Percentiles rank a stretch among this genome's conserved stretches.
phyloP scores from a whole-genome alignment of 345 rosid species.

The Sisymbrium irio region DNA sequence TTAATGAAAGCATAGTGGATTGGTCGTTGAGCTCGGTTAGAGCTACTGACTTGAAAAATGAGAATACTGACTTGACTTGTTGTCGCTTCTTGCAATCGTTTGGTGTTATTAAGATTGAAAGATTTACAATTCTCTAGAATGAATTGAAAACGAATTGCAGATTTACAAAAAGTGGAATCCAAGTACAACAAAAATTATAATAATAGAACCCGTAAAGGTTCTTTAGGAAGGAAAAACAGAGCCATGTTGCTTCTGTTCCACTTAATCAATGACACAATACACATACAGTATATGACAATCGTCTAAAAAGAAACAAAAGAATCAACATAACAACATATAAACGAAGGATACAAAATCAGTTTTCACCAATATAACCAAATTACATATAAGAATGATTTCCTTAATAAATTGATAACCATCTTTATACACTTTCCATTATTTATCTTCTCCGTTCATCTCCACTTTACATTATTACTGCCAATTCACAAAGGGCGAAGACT shows the following conservation, averaged over 20 bases:
- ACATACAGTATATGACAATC: not conserved
- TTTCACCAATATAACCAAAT: not conserved
- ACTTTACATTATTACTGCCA: constrained; percentile 15
- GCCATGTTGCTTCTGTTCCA: not conserved
- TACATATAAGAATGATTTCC: not conserved
- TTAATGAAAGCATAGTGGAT: too few species aligned
- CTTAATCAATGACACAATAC: not conserved
- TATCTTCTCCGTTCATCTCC: constrained; percentile 1
- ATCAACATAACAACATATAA: not conserved
- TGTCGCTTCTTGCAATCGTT: not conserved
- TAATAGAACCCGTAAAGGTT: not conserved
- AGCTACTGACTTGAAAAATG: too few species aligned
- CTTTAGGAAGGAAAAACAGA: not conserved
- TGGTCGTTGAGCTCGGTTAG: too few species aligned
- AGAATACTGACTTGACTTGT: not conserved
- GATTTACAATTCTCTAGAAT: not conserved
- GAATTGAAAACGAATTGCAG: too few species aligned
- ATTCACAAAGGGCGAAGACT: not conserved
- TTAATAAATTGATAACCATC: not conserved
- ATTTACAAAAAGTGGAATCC: not conserved
- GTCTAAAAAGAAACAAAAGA: not conserved
- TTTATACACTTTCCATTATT: constrained; percentile 3
- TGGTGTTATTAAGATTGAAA: not conserved
- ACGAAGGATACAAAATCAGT: not conserved
- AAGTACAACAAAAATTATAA: not conserved